Evolutionary conservation across 2,329 filamentous ascomycete species (phyloP).

Genomic region (Colletotrichum liriopes): DNA sequence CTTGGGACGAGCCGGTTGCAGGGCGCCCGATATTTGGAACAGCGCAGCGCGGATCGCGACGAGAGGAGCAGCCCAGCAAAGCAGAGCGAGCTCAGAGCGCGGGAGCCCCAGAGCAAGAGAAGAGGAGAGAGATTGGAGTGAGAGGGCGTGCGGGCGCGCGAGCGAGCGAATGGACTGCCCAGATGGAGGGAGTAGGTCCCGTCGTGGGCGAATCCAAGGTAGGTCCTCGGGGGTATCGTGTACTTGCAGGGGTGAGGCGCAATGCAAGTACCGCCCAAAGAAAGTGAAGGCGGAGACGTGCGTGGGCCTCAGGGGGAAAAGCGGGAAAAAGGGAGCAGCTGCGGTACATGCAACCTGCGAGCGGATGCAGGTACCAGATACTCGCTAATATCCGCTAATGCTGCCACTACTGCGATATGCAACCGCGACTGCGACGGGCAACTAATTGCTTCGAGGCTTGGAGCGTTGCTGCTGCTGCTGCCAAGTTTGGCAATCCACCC

Average conservation of each 20-base stretch:
- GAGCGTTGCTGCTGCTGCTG: conserved; percentile 11
- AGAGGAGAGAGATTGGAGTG: conserved; percentile 8
- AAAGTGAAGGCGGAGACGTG: conserved; percentile 41
- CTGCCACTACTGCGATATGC: conserved; percentile 29
- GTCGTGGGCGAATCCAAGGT: conserved; percentile 17
- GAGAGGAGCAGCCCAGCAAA: conserved; percentile 24
- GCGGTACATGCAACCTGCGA: conserved; percentile 37
- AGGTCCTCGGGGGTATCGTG: conserved; percentile 32
- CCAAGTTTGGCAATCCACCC: neutral
- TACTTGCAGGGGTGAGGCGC: conserved; percentile 37
- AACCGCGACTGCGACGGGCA: conserved; percentile 10
- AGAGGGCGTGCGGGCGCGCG: neutral
- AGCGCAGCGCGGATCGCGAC: conserved; percentile 34
- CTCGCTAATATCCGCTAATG: conserved; percentile 40
- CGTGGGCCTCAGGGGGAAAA: conserved; percentile 36
- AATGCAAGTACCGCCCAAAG: conserved; percentile 39
- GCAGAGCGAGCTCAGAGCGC: neutral
- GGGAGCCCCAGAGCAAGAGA: neutral
- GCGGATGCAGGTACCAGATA: conserved; percentile 42
- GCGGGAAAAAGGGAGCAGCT: conserved; percentile 38
- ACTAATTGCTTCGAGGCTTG: conserved; percentile 7
- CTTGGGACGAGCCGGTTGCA: conserved; percentile 45
- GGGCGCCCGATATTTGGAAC: conserved; percentile 40
- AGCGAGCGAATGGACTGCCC: neutral
- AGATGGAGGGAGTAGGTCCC: conserved; percentile 11